A percentile compares a stretch with the other conserved stretches of the same genome.
phyloP scores from a whole-genome alignment of 495 filamentous ascomycete species.

The Venustampulla echinocandica region DNA sequence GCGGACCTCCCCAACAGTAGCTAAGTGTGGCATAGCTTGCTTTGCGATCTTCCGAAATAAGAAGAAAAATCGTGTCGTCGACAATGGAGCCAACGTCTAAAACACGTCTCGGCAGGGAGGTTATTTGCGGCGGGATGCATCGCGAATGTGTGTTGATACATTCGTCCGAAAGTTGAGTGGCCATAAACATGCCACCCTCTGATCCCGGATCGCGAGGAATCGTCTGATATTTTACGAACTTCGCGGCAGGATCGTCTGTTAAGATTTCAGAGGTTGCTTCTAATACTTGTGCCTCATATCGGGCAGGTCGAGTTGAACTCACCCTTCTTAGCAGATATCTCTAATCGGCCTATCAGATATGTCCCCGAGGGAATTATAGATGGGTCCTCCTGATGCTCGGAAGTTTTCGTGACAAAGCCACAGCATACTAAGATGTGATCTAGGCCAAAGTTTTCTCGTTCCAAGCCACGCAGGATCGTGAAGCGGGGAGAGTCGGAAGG shows the following conservation, averaged over 20 bases:
- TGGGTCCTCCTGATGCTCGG: not conserved
- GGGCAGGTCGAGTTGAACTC: not conserved
- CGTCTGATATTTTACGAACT: slow-evolving; percentile 2
- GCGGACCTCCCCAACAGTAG: slow-evolving; percentile 19
- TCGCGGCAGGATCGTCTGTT: slow-evolving; percentile 2
- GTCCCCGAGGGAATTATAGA: not conserved
- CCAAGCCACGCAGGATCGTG: slow-evolving; percentile 4
- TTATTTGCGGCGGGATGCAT: not conserved
- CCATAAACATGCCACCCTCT: slow-evolving; percentile 3
- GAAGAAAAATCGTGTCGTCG: slow-evolving; percentile 8
- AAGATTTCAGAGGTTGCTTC: not conserved
- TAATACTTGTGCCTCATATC: not conserved
- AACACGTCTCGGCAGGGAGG: not conserved
- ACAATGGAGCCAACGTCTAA: not conserved
- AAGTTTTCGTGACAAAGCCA: not conserved
- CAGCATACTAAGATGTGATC: slow-evolving; percentile 6
- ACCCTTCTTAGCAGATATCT: slow-evolving; percentile 3
- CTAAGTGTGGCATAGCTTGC: slow-evolving; percentile 19
- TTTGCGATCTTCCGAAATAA: slow-evolving; percentile 14
- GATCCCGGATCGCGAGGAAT: slow-evolving; percentile 5
- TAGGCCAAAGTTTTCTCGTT: slow-evolving; percentile 6
- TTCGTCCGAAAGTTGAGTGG: slow-evolving; percentile 1
- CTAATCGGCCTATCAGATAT: slow-evolving; percentile 1
- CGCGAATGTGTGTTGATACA: slow-evolving; percentile 1
- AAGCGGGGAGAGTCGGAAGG: too few species aligned